These are phyloP conservation scores for Suillus bovinus DNA, from an alignment of 768 basidiomycete species.

Conservation along the genomic window DNA sequence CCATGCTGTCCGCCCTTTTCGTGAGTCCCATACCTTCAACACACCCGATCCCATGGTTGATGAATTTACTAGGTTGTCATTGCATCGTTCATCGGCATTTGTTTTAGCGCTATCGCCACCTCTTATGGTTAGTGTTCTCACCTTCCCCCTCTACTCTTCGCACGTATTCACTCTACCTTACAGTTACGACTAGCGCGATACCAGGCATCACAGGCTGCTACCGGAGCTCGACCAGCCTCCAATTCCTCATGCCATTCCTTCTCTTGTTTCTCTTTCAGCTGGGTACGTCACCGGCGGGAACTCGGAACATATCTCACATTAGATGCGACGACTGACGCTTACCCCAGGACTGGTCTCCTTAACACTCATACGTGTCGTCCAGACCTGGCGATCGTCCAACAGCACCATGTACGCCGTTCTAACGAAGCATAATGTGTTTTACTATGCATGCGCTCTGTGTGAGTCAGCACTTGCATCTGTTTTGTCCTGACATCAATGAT, in stretches of 20 bases:
- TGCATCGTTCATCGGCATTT: not conserved
- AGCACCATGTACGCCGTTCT: not conserved
- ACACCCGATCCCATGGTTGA: not conserved
- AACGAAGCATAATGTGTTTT: too few species aligned
- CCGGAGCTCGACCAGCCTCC: not conserved
- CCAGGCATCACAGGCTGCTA: not conserved
- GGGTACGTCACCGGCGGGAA: not conserved
- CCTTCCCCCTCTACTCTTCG: too few species aligned
- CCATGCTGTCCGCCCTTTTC: not conserved
- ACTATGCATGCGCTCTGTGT: too few species aligned
- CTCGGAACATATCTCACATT: not conserved
- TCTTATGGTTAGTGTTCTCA: not conserved
- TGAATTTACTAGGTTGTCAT: not conserved
- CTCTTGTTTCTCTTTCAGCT: not conserved
- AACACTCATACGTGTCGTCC: not conserved
- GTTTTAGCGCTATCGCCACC: not conserved
- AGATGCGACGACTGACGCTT: not conserved
- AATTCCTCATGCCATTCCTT: not conserved
- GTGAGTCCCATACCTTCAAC: not conserved
- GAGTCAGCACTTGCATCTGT: too few species aligned
- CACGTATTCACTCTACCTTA: not conserved
- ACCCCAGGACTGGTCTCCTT: not conserved
- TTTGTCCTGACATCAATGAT: too few species aligned
- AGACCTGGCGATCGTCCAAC: not conserved
- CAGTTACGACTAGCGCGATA: not conserved